Conservation (phyloP, 305 asterid species). For the Fraxinus velutina region DNA sequence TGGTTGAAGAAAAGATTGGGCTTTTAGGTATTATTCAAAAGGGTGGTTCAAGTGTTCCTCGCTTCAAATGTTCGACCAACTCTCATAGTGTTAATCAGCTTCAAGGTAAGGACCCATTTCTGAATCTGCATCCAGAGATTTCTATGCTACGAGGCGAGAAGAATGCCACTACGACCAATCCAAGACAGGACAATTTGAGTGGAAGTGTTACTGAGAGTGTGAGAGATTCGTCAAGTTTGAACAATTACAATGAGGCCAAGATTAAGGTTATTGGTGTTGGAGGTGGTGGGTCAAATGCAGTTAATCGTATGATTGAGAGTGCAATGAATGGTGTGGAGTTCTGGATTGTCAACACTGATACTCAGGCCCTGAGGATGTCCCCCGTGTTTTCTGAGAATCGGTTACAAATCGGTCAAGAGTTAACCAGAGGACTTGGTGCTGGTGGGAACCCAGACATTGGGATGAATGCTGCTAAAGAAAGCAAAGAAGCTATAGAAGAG, state of each 20-base stretch:
- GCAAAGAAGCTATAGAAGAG: conserved; percentile 29
- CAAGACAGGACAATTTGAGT: conserved; percentile 48
- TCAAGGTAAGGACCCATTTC: conserved; percentile 71
- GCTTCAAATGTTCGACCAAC: conserved; percentile 58
- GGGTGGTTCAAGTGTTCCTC: conserved; percentile 34
- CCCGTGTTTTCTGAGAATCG: conserved; percentile 25
- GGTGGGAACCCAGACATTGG: conserved; percentile 34
- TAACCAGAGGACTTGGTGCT: conserved; percentile 34
- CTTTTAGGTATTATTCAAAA: conserved; percentile 29
- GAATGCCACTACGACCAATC: conserved; percentile 40
- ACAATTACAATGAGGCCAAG: conserved; percentile 45
- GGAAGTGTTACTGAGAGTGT: conserved; percentile 53
- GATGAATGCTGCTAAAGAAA: conserved; percentile 33
- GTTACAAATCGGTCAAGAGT: conserved; percentile 29
- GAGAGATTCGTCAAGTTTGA: conserved; percentile 29
- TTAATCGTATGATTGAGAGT: conserved; percentile 39
- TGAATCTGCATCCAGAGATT: conserved; percentile 82
- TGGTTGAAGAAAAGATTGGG: conserved; percentile 48
- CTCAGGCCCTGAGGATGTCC: conserved; percentile 2
- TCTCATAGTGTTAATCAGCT: conserved; percentile 60
- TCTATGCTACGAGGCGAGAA: conserved; percentile 85
- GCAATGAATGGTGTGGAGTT: conserved; percentile 5
- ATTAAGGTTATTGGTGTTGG: conserved; percentile 84
- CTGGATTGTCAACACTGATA: conserved; percentile 5
- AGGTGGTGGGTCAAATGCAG: conserved; percentile 98